Base-by-base conservation (phyloP, 2,329 filamentous ascomycete genomes). In the Diaporthe sp. region DNA sequence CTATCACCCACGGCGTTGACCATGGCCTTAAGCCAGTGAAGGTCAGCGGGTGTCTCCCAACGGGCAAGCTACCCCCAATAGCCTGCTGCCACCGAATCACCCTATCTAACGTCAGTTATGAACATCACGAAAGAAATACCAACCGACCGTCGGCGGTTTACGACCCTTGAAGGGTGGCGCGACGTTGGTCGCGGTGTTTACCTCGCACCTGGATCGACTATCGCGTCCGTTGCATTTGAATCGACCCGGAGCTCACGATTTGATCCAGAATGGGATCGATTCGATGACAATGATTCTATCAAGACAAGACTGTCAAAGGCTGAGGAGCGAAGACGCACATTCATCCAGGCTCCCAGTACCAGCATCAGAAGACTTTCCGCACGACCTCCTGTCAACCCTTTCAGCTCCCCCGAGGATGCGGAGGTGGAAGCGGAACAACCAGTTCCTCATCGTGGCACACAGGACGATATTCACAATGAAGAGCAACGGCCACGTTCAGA, bases 161-260 rank as follows among this genome's bases (percentile, higher is more conserved):
- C 69, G 8, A 71, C 69, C 22, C 55, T 71, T 27, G 69, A 71
- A 51, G 69, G 69, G 19, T 61, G 30, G 56, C 69, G 55, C 10
- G 69, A 71, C 9, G 42, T 51, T 51, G 42, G 69, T 6, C 69
- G 47, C 8, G 69, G 69, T 39, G 39, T 71, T 7, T 71, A 27
- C 7, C 27, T 61, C 17, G 42, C 55, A 1, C 10, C 69, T 1
- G 69, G 69, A 25, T 61, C 69, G n/a, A 71, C 51, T 13, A 17
- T 68, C n/a, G 27, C 25, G 22, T 68, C 27, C 15, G 47, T 68
- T 22, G 39, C 37, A 4, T 35, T 61, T 13, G 47, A n/a, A n/a
- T 19, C 35, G 22, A 61, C 37, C 19, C 30, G 32, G 6, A n/a
- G 5, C 30, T 47, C 53, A 19, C 42, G 12, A n/a, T 25, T 61